Conservation (phyloP, 306 rosid genomes). For the Clitoria ternatea region DNA sequence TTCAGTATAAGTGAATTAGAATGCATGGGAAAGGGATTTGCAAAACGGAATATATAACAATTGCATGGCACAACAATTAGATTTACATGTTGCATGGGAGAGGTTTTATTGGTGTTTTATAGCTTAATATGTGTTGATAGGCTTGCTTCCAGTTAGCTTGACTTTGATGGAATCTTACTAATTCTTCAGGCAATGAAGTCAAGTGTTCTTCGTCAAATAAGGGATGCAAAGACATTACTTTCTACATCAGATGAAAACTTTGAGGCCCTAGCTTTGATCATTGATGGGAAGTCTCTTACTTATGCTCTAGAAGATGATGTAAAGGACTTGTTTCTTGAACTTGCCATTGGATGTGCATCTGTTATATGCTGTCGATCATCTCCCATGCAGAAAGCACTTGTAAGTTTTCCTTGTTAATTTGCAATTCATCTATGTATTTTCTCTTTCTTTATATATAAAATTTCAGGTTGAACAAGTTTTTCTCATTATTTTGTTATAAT, state of each 20-base stretch:
- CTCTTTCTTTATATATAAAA: background rate
- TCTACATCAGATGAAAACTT: slow-evolving; percentile 32
- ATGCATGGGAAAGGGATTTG: background rate
- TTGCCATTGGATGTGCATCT: slow-evolving; percentile 92
- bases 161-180: slow-evolving; percentile 29
- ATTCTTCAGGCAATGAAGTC: slow-evolving; percentile 71
- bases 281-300: slow-evolving; percentile 92
- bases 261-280: slow-evolving; percentile 85
- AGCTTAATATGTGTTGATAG: background rate
- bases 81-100: background rate
- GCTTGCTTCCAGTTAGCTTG: background rate
- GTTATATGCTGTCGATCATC: slow-evolving; percentile 98
- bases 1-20: background rate
- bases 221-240: slow-evolving; percentile 52
- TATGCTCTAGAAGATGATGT: slow-evolving; percentile 81
- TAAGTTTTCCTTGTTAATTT: slow-evolving; percentile 28
- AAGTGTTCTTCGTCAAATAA: slow-evolving; percentile 62
- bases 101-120: background rate
- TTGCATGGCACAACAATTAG: background rate
- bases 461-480: background rate
- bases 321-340: slow-evolving; percentile 74
- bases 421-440: background rate
- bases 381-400: slow-evolving; percentile 98
- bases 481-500: background rate
- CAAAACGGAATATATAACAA: background rate